These are phyloP conservation scores for Pichia nanzhaoensis DNA, from an alignment of 805 yeast species.

Conservation along the genomic window DNA sequence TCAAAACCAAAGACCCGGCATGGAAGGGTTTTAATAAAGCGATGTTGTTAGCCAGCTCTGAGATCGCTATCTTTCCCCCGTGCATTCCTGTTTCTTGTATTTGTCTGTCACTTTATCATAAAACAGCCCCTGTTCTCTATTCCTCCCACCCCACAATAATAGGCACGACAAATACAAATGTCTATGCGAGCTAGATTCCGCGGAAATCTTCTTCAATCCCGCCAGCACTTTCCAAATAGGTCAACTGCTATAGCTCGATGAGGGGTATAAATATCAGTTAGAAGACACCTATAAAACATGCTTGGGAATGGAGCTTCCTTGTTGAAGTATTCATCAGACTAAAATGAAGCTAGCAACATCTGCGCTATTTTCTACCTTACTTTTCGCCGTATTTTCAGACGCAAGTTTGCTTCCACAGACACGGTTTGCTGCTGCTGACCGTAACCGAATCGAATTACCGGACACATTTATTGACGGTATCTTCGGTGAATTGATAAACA, in stretches of 20 bases:
- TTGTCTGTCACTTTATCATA: no score
- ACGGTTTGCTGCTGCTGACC: no score
- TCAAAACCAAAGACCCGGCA: slow-evolving; percentile 11
- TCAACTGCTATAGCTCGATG: no score
- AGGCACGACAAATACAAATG: no score
- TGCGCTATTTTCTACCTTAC: neutral
- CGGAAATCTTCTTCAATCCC: no score
- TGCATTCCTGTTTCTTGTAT: neutral
- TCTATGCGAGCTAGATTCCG: no score
- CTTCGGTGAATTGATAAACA: slow-evolving; percentile 20
- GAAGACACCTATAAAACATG: no score
- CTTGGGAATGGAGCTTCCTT: no score
- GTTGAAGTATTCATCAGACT: neutral
- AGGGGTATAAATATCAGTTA: no score
- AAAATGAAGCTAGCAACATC: neutral
- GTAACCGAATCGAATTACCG: neutral
- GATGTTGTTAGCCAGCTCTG: neutral
- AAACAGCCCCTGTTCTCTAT: no score
- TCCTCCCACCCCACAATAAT: no score
- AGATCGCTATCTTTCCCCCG: neutral
- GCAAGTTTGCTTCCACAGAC: slow-evolving; percentile 4
- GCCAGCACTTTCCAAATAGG: no score
- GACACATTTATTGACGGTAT: slow-evolving; percentile 21
- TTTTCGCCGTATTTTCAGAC: neutral
- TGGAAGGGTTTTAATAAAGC: slow-evolving; percentile 9